phyloP scores from a whole-genome alignment of 208 protist species.

The Crithidia fasciculata region DNA sequence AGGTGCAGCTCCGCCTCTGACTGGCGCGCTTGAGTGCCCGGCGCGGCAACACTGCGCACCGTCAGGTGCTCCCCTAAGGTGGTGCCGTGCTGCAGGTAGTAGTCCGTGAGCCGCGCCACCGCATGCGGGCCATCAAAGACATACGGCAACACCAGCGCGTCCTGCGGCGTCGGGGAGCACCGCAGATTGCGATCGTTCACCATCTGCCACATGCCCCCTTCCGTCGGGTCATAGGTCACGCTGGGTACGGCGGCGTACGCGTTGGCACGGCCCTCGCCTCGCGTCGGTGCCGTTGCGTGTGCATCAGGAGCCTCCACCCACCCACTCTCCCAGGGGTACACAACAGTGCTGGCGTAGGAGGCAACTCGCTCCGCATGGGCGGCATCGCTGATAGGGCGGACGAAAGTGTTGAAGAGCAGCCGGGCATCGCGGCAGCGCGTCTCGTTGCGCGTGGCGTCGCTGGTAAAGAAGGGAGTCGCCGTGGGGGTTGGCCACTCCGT shows the following conservation, averaged over 20 bases:
- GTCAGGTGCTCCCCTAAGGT: conserved; percentile 43
- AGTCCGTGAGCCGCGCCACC: conserved; percentile 55
- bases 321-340: conserved; percentile 29
- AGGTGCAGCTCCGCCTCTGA: conserved; percentile 65
- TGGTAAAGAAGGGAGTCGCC: conserved; percentile 8
- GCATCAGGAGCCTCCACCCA: conserved; percentile 3
- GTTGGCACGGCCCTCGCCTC: too few species aligned
- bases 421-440: conserved; percentile 24
- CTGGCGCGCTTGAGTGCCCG: conserved; percentile 49
- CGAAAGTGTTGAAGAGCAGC: conserved; percentile 9
- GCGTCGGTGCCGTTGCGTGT: background rate
- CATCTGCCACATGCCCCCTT: conserved; percentile 77
- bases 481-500: conserved; percentile 2
- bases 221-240: conserved; percentile 67
- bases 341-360: conserved; percentile 31
- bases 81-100: conserved; percentile 64
- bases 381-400: conserved; percentile 23
- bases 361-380: conserved; percentile 31
- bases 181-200: conserved; percentile 65
- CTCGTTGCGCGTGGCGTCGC: conserved; percentile 1
- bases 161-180: conserved; percentile 60
- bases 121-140: conserved; percentile 63
- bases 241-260: background rate
- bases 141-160: conserved; percentile 72
- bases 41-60: conserved; percentile 36